Conservation (phyloP, 352 stramenopile genomes). For the Phytophthora pseudosyringae region DNA sequence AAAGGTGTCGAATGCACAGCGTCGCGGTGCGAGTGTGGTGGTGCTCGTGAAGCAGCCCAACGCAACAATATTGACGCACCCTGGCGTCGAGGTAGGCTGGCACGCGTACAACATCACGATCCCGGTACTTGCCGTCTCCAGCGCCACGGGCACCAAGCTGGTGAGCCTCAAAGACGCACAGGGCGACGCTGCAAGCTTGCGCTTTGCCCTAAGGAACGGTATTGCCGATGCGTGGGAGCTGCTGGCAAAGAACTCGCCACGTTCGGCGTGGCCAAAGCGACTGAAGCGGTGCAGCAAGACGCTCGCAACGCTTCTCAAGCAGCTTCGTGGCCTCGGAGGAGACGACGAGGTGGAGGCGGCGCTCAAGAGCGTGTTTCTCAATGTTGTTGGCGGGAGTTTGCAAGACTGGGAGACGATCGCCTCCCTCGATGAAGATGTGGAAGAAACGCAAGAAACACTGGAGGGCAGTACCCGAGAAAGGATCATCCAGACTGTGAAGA, state of each 20-base stretch:
- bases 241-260: constrained; percentile 40
- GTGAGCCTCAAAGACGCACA: constrained; percentile 17
- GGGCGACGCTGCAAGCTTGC: constrained; percentile 22
- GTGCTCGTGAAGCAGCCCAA: constrained; percentile 41
- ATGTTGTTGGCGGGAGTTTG: constrained; percentile 40
- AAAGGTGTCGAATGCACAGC: constrained; percentile 51
- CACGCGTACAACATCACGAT: constrained; percentile 79
- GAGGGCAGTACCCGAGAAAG: neutral
- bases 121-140: constrained; percentile 46
- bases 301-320: constrained; percentile 14
- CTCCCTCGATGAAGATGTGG: constrained; percentile 1
- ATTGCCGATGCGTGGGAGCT: constrained; percentile 63
- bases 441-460: neutral
- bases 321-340: constrained; percentile 25
- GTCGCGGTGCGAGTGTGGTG: constrained; percentile 46
- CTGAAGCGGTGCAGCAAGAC: constrained; percentile 47
- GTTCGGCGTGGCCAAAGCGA: constrained; percentile 54
- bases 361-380: constrained; percentile 54
- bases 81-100: constrained; percentile 56
- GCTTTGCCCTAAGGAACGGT: constrained; percentile 44
- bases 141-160: constrained; percentile 37
- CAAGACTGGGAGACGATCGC: constrained; percentile 45
- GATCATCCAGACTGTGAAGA: constrained; percentile 14
- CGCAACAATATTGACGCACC: constrained; percentile 34
- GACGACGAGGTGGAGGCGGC: constrained; percentile 38